phyloP scores from a whole-genome alignment of 2,329 filamentous ascomycete species.

The Penicillium sp. region DNA sequence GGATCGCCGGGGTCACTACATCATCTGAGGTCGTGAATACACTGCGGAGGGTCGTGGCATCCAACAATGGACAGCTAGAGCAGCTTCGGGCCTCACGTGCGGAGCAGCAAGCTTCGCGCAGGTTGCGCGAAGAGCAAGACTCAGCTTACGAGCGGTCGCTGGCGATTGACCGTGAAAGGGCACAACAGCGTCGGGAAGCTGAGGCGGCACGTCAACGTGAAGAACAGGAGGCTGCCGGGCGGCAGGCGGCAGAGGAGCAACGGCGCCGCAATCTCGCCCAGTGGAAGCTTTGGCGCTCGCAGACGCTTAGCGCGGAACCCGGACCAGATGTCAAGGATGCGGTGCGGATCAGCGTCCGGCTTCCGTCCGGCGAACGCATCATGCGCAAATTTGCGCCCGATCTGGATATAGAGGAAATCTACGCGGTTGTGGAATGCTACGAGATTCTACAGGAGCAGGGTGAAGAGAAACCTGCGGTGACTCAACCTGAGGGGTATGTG shows the following conservation, averaged over 20 bases:
- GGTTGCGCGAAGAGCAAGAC: conserved; percentile 81
- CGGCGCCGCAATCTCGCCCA: conserved; percentile 55
- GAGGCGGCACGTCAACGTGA: conserved; percentile 60
- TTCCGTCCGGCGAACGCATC: conserved; percentile 67
- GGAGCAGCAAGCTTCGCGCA: conserved; percentile 77
- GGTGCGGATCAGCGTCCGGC: conserved; percentile 64
- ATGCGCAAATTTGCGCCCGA: conserved; percentile 68
- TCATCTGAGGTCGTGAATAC: conserved; percentile 70
- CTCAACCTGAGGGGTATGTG: conserved; percentile 64
- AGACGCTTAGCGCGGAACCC: conserved; percentile 66
- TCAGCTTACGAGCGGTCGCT: conserved; percentile 89
- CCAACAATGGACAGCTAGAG: conserved; percentile 71
- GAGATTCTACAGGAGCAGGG: conserved; percentile 55
- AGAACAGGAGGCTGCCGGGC: conserved; percentile 64
- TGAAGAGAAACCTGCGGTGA: conserved; percentile 33
- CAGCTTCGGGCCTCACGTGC: conserved; percentile 70
- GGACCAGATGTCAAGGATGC: conserved; percentile 59
- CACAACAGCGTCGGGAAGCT: conserved; percentile 70
- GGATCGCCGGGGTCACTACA: conserved; percentile 68
- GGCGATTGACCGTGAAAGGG: conserved; percentile 80
- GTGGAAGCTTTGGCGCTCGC: conserved; percentile 78
- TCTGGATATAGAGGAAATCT: conserved; percentile 80
- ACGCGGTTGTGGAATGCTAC: conserved; percentile 93
- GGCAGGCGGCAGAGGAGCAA: conserved; percentile 58
- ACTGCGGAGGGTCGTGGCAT: conserved; percentile 67